A percentile compares a stretch with the other conserved stretches of the same genome.
Conservation (phyloP, 2,329 filamentous ascomycete genomes). For the Trichoderma atrobrunneum region DNA sequence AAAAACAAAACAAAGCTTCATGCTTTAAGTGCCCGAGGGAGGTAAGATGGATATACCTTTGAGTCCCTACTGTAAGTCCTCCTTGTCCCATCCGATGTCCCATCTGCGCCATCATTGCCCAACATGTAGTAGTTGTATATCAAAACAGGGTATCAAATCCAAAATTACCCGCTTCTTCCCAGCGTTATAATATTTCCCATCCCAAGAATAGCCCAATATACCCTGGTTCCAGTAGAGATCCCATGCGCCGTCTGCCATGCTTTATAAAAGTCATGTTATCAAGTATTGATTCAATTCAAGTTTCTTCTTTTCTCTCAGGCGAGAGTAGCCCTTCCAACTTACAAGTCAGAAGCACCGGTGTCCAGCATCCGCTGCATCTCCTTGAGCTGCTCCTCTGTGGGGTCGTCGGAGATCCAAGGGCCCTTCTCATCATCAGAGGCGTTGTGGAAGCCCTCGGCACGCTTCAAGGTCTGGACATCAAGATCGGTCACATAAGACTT, state of each 20-base stretch:
- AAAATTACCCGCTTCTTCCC: conserved; percentile 17
- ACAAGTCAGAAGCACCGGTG: conserved; percentile 25
- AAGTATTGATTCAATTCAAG: neutral
- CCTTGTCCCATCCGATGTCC: conserved; percentile 2
- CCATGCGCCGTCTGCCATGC: conserved; percentile 32
- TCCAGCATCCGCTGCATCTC: conserved; percentile 55
- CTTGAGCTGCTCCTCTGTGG: conserved; percentile 58
- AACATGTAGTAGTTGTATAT: conserved; percentile 9
- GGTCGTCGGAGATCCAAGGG: conserved; percentile 73
- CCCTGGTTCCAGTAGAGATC: conserved; percentile 26
- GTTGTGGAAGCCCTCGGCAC: conserved; percentile 78
- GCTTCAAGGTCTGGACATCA: conserved; percentile 83
- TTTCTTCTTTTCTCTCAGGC: neutral
- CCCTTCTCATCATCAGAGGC: conserved; percentile 87
- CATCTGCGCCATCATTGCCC: conserved; percentile 15
- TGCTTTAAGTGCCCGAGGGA: neutral
- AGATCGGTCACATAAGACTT: conserved; percentile 87
- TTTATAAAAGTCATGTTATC: conserved; percentile 17
- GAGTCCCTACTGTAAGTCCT: neutral
- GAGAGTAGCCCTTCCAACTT: conserved; percentile 8
- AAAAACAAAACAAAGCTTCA: neutral
- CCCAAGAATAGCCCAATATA: conserved; percentile 21
- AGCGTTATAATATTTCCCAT: conserved; percentile 10
- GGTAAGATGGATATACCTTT: neutral
- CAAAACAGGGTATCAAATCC: conserved; percentile 27